Conservation (phyloP, 805 yeast species). For the Yamadazyma tumulicola region DNA sequence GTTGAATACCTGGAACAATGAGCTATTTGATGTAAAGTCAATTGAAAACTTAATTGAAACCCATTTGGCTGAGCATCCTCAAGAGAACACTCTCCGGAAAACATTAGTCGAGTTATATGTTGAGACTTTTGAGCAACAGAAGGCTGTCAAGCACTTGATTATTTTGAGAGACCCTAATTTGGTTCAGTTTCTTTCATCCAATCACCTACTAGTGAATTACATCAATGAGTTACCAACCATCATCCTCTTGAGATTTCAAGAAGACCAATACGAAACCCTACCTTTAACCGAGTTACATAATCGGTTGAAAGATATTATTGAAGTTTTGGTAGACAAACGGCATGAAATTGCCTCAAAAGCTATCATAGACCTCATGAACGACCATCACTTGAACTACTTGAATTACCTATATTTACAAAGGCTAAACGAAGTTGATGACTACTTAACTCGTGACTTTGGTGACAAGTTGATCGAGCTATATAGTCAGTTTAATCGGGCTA, state of each 20-base stretch:
- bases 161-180: slow-evolving; percentile 50
- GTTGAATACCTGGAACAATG: slow-evolving; percentile 55
- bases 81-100: slow-evolving; percentile 29
- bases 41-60: slow-evolving; percentile 48
- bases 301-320: slow-evolving; percentile 43
- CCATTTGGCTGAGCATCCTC: slow-evolving; percentile 28
- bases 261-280: slow-evolving; percentile 33
- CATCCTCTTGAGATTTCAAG: slow-evolving; percentile 37
- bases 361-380: slow-evolving; percentile 47
- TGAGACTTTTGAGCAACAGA: slow-evolving; percentile 51
- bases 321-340: slow-evolving; percentile 57
- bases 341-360: slow-evolving; percentile 59
- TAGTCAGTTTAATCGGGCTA: slow-evolving; percentile 54
- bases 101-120: slow-evolving; percentile 53
- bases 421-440: slow-evolving; percentile 54
- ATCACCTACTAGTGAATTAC: slow-evolving; percentile 59
- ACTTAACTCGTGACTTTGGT: slow-evolving; percentile 54
- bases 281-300: slow-evolving; percentile 40
- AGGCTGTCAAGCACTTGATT: slow-evolving; percentile 65
- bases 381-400: slow-evolving; percentile 43
- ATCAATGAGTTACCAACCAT: slow-evolving; percentile 49
- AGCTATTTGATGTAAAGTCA: slow-evolving; percentile 44
- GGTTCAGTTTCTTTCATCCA: slow-evolving; percentile 53
- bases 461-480: slow-evolving; percentile 64
- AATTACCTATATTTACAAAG: slow-evolving; percentile 64